Conservation (phyloP, 306 rosid species). For the Canavalia ensiformis region DNA sequence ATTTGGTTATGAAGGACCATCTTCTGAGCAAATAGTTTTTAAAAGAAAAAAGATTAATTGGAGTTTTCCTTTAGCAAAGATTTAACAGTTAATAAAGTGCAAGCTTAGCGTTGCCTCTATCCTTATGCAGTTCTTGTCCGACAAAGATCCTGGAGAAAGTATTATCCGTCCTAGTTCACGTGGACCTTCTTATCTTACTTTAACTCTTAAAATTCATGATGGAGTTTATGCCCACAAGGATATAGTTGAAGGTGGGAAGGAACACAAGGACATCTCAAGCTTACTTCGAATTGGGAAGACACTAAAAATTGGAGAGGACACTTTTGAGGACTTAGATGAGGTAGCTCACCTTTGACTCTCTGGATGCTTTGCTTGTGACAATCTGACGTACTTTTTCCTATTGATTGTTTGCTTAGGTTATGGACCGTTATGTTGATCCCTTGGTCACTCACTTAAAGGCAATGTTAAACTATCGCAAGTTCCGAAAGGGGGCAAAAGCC, state of each 20-base stretch:
- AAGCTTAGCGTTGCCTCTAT: slow-evolving; percentile 29
- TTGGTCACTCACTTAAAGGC: slow-evolving; percentile 83
- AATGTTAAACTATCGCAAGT: slow-evolving; percentile 93
- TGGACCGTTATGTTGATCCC: slow-evolving; percentile 99
- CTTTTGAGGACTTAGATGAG: slow-evolving; percentile 98
- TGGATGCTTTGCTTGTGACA: slow-evolving; percentile 32
- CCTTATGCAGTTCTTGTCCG: slow-evolving; percentile 78
- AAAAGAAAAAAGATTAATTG: slow-evolving; percentile 8
- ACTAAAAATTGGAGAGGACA: slow-evolving; percentile 96
- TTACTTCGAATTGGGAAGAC: slow-evolving; percentile 96
- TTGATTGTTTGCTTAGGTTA: slow-evolving; percentile 67
- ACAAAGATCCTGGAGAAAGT: slow-evolving; percentile 98
- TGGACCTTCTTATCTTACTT: slow-evolving; percentile 89
- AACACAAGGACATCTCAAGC: slow-evolving; percentile 94
- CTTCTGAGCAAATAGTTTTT: slow-evolving; percentile 31
- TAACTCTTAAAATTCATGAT: slow-evolving; percentile 90
- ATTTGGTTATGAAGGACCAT: slow-evolving; percentile 2
- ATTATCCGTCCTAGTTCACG: slow-evolving; percentile 94
- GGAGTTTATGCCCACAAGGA: slow-evolving; percentile 99
- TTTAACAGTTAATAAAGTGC: slow-evolving; percentile 10
- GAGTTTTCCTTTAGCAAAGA: neutral
- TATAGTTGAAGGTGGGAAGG: slow-evolving; percentile 97
- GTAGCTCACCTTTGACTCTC: slow-evolving; percentile 50
- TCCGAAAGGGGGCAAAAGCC: slow-evolving; percentile 80
- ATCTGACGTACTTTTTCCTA: neutral